Conservation (phyloP, 1,284 basidiomycete genomes). For the Volvariella surrecta region DNA sequence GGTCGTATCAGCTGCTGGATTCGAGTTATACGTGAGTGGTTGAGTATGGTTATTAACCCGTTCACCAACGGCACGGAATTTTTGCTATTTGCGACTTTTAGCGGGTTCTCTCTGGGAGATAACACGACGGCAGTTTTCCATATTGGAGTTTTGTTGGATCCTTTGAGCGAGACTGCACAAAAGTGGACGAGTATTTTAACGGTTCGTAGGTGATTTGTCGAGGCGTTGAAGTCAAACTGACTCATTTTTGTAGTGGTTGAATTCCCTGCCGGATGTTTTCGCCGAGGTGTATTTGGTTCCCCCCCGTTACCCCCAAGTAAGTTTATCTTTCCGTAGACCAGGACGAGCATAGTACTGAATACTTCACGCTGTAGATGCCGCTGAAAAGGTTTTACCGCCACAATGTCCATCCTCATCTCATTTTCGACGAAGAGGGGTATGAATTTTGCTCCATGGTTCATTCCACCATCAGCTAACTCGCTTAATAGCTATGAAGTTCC, state of each 20-base stretch:
- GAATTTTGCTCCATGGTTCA: slow-evolving; percentile 14
- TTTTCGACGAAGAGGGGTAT: slow-evolving; percentile 71
- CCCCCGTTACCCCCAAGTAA: slow-evolving; percentile 53
- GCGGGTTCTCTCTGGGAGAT: slow-evolving; percentile 66
- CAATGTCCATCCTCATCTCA: slow-evolving; percentile 48
- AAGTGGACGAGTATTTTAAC: slow-evolving; percentile 75
- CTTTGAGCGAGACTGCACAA: slow-evolving; percentile 79
- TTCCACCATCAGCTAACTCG: background rate
- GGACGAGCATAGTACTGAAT: background rate
- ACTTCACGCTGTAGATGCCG: slow-evolving; percentile 50
- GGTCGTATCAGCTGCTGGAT: slow-evolving; percentile 51
- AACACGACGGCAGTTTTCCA: slow-evolving; percentile 61
- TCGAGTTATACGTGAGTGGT: slow-evolving; percentile 56
- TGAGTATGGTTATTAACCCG: background rate
- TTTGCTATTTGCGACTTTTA: slow-evolving; percentile 22
- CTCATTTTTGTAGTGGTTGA: slow-evolving; percentile 39
- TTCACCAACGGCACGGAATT: no score
- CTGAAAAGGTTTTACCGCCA: slow-evolving; percentile 93
- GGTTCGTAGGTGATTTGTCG: slow-evolving; percentile 29
- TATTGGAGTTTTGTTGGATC: slow-evolving; percentile 75
- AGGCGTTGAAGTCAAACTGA: background rate
- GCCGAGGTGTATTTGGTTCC: slow-evolving; percentile 78
- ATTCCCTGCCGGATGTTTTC: slow-evolving; percentile 52
- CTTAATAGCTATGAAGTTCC: slow-evolving; percentile 42
- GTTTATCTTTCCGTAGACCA: slow-evolving; percentile 11